A percentile compares a stretch with the other conserved stretches of the same genome.
Evolutionary conservation across 2,329 filamentous ascomycete genomes (phyloP).

Genomic region (Alternaria sp.): DNA sequence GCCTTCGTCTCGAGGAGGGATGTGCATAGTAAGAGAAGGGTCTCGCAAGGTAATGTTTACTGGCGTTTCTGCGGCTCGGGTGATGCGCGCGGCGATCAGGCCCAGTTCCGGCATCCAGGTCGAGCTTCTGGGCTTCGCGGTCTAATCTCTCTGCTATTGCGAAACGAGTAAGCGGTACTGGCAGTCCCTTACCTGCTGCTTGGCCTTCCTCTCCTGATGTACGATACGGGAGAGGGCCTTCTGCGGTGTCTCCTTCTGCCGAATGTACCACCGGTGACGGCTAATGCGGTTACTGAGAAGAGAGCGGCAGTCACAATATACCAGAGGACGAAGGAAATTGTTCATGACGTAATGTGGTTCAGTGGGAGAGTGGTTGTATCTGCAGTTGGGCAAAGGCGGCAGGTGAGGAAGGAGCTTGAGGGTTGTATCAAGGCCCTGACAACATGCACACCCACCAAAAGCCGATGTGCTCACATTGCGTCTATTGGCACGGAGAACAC

Average conservation of each 20-base stretch:
- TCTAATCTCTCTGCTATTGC: not conserved
- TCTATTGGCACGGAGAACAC: not conserved
- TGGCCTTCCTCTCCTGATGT: not conserved
- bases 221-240: not conserved
- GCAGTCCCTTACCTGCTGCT: not conserved
- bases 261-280: not conserved
- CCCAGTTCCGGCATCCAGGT: not conserved
- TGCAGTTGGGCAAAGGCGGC: not conserved
- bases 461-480: not conserved
- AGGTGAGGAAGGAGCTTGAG: not conserved
- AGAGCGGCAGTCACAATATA: not conserved
- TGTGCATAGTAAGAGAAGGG: constrained; percentile 9
- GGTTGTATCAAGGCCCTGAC: not conserved
- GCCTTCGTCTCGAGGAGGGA: constrained; percentile 1
- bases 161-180: not conserved
- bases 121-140: constrained; percentile 1
- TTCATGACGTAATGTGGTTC: not conserved
- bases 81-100: constrained; percentile 7
- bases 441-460: not conserved
- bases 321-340: not conserved
- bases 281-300: not conserved
- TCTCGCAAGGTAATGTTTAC: constrained; percentile 7
- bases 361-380: not conserved
- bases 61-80: constrained; percentile 6
- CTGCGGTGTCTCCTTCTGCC: not conserved